phyloP scores from a whole-genome alignment of 2,329 filamentous ascomycete species.

The Aspergillus sp. region DNA sequence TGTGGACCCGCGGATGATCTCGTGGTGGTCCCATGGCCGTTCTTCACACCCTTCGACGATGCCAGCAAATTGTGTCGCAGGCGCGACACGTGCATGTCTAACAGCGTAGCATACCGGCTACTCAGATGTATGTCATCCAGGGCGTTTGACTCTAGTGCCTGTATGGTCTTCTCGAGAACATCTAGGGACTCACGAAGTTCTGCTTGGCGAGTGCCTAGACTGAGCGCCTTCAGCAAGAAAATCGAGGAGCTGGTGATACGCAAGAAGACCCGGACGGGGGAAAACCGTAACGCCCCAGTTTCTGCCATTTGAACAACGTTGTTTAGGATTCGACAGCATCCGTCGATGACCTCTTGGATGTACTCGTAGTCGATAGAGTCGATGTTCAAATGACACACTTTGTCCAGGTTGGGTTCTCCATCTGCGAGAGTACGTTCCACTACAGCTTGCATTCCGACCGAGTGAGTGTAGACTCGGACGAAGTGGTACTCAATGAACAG shows the following conservation, averaged over 20 bases:
- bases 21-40: conserved; percentile 16
- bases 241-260: conserved; percentile 49
- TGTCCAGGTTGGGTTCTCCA: conserved; percentile 20
- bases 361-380: conserved; percentile 47
- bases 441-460: conserved; percentile 49
- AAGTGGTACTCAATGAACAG: conserved; percentile 48
- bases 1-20: conserved; percentile 25
- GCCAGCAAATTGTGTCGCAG: conserved; percentile 32
- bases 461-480: conserved; percentile 37
- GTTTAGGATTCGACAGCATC: conserved; percentile 45
- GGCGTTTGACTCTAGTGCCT: conserved; percentile 41
- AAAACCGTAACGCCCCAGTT: conserved; percentile 41
- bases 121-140: conserved; percentile 47
- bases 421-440: conserved; percentile 45
- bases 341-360: conserved; percentile 49
- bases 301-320: conserved; percentile 44
- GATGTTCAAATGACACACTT: conserved; percentile 38
- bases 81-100: conserved; percentile 40
- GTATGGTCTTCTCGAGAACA: conserved; percentile 42
- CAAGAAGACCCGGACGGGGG: conserved; percentile 46
- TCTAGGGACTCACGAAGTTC: conserved; percentile 43
- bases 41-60: conserved; percentile 23
- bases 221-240: conserved; percentile 46
- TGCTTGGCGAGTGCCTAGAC: conserved; percentile 42
- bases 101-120: conserved; percentile 43